phyloP scores from a whole-genome alignment of 169 alveolate species.

The Plasmodium falciparum region DNA sequence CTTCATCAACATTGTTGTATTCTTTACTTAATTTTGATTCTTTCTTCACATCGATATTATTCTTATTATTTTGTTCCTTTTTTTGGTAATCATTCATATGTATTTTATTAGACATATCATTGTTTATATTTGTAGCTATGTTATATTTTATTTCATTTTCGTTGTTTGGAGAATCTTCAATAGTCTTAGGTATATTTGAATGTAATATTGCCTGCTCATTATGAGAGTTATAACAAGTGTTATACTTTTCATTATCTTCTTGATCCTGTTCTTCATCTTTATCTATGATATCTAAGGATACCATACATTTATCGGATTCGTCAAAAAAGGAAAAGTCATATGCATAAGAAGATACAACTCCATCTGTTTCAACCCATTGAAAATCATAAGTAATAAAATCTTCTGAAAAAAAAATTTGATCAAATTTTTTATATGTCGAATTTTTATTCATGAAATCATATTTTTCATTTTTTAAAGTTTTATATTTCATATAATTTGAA shows the following conservation, averaged over 20 bases:
- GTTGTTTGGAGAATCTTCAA: background rate
- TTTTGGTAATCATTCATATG: background rate
- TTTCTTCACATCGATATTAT: background rate
- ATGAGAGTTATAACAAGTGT: background rate
- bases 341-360: slow-evolving; percentile 32
- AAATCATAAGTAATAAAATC: slow-evolving; percentile 28
- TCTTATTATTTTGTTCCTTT: background rate
- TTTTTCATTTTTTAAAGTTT: slow-evolving; percentile 23
- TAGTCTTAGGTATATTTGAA: background rate
- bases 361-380: slow-evolving; percentile 44
- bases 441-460: background rate
- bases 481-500: slow-evolving; percentile 1
- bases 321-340: slow-evolving; percentile 26
- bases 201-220: background rate
- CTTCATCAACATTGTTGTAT: background rate
- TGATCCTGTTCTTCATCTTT: background rate
- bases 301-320: slow-evolving; percentile 6
- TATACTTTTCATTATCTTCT: background rate
- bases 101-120: background rate
- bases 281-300: slow-evolving; percentile 22
- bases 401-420: slow-evolving; percentile 21
- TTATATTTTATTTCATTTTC: background rate
- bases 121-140: no score
- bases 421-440: slow-evolving; percentile 17
- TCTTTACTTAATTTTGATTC: no score